Evolutionary conservation across 2,329 filamentous ascomycete genomes (phyloP).

Genomic region (Colletotrichum siamense): DNA sequence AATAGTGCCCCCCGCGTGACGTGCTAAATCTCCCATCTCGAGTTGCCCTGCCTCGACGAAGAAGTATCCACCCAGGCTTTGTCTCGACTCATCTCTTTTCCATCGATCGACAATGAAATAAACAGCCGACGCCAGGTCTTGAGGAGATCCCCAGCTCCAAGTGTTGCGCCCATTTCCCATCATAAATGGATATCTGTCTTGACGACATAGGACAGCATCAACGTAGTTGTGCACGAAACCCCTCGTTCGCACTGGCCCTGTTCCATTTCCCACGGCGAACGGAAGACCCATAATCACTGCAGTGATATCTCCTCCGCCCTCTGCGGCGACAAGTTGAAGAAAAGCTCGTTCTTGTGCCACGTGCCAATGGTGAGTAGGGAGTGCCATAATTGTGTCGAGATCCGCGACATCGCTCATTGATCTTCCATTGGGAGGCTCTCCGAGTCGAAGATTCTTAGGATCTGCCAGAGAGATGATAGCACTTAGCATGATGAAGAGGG

Average conservation of each 20-base stretch:
- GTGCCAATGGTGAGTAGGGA: not conserved
- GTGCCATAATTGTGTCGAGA: not conserved
- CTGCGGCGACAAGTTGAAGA: not conserved
- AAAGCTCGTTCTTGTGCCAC: not conserved
- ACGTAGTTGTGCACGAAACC: not conserved
- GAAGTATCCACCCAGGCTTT: not conserved
- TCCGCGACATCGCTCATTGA: not conserved
- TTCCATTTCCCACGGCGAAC: not conserved
- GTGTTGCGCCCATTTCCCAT: not conserved
- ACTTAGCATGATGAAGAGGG: not conserved
- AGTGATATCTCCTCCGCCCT: not conserved
- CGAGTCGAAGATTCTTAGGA: not conserved
- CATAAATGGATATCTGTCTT: not conserved
- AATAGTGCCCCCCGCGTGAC: not conserved
- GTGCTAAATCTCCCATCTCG: not conserved
- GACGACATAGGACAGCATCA: not conserved
- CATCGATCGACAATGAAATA: not conserved
- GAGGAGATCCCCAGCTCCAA: not conserved
- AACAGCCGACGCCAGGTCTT: not conserved
- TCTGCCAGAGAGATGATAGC: slow-evolving; percentile 4
- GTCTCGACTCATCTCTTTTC: not conserved
- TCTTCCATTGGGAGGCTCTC: not conserved
- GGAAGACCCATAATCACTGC: not conserved
- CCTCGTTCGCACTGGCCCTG: not conserved
- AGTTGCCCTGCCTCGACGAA: not conserved